Base-by-base conservation (phyloP, 768 basidiomycete species). In the Amanita inopinata region DNA sequence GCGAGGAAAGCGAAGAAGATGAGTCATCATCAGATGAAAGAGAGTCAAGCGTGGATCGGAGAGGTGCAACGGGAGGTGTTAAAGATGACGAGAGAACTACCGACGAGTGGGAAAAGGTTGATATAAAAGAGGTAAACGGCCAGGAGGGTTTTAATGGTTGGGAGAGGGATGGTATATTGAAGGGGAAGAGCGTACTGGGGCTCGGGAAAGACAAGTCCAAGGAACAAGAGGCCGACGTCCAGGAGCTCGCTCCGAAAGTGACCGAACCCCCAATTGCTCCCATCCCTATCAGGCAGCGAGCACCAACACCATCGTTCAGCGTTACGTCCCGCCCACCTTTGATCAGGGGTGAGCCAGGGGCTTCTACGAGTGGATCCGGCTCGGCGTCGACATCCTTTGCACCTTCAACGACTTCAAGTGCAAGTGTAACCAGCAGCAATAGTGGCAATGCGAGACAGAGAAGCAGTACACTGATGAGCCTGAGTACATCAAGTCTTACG, bases 281-380 rank as follows among this genome's bases (percentile, higher is more conserved):
- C 6, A 79, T 78, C 36, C 71, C 71, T 17, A 79, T 81, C 48
- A 74, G 71, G 48, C 64, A 70, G 51, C 68, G 76, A 23, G 60
- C 70, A 35, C 72, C 77, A 3, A 68, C 68, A 7, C 69, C 75
- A 5, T 63, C 76, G 19, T 81, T 81, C 51, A 74, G 73, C 46
- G 79, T 81, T 34, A 76, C 73, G 2, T 79, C 78, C 14, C 61
- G 79, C 15, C 78, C 78, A 15, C 61, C 66, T 36, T 55, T 73
- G 20, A 54, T 56, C 38, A 64, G 51, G 46, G 53, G 43, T 40
- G 52, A 38, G 33, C 52, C 41, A 30, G 46, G 31, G 12, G 38
- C 40, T 7, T 37, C 43, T 11, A 30, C 38, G 19, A 42, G 24
- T 23, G 45, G 20, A 30, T 33, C 22, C 14, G n/a, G 33, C 4